These are phyloP conservation scores for Chalaropsis thielavioides DNA, from an alignment of 2,329 filamentous ascomycete species.

Conservation along the genomic window DNA sequence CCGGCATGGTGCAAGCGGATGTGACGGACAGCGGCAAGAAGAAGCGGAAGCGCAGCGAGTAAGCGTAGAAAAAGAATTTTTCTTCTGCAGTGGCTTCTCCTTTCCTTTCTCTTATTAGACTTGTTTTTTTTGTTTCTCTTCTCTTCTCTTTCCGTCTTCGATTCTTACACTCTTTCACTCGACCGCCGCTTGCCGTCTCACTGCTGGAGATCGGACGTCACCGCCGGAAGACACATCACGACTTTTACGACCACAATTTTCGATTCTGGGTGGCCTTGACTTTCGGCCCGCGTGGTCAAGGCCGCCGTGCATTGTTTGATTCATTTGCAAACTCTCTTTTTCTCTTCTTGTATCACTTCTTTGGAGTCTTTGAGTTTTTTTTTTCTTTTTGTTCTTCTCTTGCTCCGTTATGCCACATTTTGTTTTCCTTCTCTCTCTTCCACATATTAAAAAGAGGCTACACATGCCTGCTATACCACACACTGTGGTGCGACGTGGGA, in stretches of 20 bases:
- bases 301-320: conserved; percentile 22
- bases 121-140: background rate
- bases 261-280: conserved; percentile 17
- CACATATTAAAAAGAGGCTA: background rate
- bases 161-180: conserved; percentile 5
- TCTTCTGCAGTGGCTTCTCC: background rate
- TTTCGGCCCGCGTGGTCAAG: background rate
- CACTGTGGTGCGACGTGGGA: background rate
- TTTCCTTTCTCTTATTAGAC: background rate
- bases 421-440: background rate
- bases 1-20: conserved; percentile 38
- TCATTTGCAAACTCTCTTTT: conserved; percentile 21
- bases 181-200: background rate
- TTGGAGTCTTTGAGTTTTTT: conserved; percentile 18
- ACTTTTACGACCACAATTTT: conserved; percentile 18
- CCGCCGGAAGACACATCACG: conserved; percentile 11
- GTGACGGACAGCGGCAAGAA: conserved; percentile 37
- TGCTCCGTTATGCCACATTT: background rate
- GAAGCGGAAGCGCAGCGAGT: conserved; percentile 61
- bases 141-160: conserved; percentile 8
- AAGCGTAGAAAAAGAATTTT: conserved; percentile 21
- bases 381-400: background rate
- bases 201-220: background rate
- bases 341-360: conserved; percentile 18
- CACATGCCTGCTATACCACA: background rate